These are phyloP conservation scores for Suaeda aralocaspica DNA, from an alignment of 148 eudicot species.

Conservation along the genomic window DNA sequence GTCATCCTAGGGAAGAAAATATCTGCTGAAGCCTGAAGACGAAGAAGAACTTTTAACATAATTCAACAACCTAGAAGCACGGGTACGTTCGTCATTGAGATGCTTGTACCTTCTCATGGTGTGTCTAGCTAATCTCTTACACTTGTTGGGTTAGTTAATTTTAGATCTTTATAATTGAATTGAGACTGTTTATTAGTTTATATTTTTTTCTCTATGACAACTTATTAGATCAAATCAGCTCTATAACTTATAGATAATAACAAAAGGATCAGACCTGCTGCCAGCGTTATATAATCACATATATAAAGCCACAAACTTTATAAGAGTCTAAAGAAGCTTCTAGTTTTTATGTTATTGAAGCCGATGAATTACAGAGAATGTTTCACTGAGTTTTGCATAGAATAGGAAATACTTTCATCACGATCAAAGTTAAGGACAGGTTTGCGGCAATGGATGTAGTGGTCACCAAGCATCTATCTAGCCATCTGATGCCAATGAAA, in stretches of 20 bases:
- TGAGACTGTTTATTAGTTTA: neutral
- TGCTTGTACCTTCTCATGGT: neutral
- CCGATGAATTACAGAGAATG: too few relatives aligned
- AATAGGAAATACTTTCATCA: too few relatives aligned
- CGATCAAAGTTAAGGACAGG: too few relatives aligned
- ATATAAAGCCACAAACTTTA: too few relatives aligned
- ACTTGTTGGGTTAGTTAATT: neutral
- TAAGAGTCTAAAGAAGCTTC: too few relatives aligned
- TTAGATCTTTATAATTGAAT: neutral
- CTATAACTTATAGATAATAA: too few relatives aligned
- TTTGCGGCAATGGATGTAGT: too few relatives aligned
- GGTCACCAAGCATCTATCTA: too few relatives aligned
- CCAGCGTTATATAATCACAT: neutral
- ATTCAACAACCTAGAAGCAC: slow-evolving; percentile 74
- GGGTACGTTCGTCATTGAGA: slow-evolving; percentile 42
- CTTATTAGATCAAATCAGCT: too few relatives aligned
- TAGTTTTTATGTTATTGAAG: too few relatives aligned
- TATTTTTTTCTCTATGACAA: neutral
- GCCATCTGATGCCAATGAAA: too few relatives aligned
- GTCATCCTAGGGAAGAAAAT: slow-evolving; percentile 85
- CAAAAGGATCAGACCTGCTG: neutral
- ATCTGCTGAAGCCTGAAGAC: slow-evolving; percentile 82
- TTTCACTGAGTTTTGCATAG: too few relatives aligned
- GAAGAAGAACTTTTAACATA: slow-evolving; percentile 91
- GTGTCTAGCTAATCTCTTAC: neutral